Base-by-base conservation (phyloP, 129 eudicot genomes). In the Glebionis coronaria region DNA sequence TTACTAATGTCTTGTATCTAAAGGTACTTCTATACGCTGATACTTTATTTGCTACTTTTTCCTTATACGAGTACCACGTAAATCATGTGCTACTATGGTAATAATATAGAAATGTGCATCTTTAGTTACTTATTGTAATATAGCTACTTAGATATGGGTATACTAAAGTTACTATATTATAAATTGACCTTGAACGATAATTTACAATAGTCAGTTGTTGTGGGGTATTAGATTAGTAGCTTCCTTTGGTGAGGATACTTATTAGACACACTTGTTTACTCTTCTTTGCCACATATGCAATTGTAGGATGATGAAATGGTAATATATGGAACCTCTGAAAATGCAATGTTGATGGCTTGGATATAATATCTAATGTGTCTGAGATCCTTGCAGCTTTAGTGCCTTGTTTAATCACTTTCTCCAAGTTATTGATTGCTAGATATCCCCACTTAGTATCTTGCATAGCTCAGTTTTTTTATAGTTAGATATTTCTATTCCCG, bases 331-430 rank as follows among this genome's bases (percentile, higher is more conserved):
- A 89, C 77, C 81, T 93, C 23, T 81, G 99, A 61, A 93, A 93
- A 74, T 93, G 99, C 78, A 93, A 97, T 76, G 99, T 97, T 25
- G 99, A 97, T 70, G 99, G 93, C 65, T 78, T 93, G 35, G 99
- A 93, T 82, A 79, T 86, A 73, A 71, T 93, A 56, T 93, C 99
- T 38, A 93, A 93, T 93, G 93, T 93, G 76, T 93, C 86, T 75
- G 97, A 89, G 66, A 89, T 93, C 79, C 88, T 93, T 69, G 90
- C 95, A 29, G 70, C 97, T 16, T 73, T 93, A 83, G 86, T 93
- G 99, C 90, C 99, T 54, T 67, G n/a, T 16, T 23, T 65, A 35
- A 57, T 21, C 10, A 27, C 10, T 57, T 12, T n/a, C 13, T 27
- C 14, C 9, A n/a, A 2, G 10, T 8, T 12, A 61, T 8, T 61